Conservation (phyloP, 805 yeast species). For the Ogataea paraovalis region DNA sequence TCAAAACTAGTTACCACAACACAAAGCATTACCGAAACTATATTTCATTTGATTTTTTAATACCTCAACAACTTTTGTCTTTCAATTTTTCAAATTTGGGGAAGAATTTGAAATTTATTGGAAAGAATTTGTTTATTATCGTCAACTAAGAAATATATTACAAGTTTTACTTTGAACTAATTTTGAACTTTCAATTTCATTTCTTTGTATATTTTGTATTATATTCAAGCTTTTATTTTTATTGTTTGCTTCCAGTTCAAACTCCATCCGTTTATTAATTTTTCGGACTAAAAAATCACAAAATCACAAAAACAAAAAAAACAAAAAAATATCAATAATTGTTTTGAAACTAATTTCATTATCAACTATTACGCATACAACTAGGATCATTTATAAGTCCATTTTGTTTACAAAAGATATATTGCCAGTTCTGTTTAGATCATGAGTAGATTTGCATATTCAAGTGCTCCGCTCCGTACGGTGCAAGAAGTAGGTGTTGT, state of each 20-base stretch:
- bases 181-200: conserved; percentile 1
- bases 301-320: not conserved
- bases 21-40: not conserved
- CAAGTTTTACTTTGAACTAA: conserved; percentile 1
- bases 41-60: not conserved
- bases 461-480: conserved; percentile 97
- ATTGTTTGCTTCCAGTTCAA: not conserved
- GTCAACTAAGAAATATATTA: not conserved
- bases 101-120: not conserved
- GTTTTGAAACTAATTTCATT: not conserved
- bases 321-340: not conserved
- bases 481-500: conserved; percentile 76
- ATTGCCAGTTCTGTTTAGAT: not conserved
- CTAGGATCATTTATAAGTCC: not conserved
- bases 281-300: not conserved
- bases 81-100: conserved; percentile 1
- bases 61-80: not conserved
- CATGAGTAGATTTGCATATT: conserved; percentile 70
- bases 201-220: conserved; percentile 2
- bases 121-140: not conserved
- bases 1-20: not conserved
- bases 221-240: not conserved
- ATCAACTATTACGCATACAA: not conserved
- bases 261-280: not conserved
- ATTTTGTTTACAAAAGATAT: not conserved